Evolutionary conservation across 305 asterid species (phyloP).

Genomic region (Solanum hybrid): DNA sequence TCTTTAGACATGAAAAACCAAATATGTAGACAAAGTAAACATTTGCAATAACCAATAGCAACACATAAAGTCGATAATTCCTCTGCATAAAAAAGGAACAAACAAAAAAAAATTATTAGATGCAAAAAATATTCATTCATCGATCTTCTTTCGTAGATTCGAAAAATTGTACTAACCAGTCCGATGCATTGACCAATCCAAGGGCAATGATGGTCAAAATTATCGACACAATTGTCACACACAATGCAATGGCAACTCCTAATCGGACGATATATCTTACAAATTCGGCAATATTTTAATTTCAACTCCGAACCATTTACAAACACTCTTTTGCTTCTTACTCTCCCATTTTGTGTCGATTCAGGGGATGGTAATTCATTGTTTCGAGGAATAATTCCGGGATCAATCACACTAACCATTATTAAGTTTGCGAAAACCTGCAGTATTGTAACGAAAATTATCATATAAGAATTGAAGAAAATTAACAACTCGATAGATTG

Average conservation of each 20-base stretch:
- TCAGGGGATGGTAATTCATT: not conserved
- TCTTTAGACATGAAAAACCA: not conserved
- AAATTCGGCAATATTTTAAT: conserved; percentile 36
- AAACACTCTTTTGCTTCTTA: not conserved
- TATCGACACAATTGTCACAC: conserved; percentile 48
- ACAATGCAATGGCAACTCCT: conserved; percentile 52
- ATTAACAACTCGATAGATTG: not conserved
- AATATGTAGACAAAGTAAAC: conserved; percentile 8
- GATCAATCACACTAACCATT: conserved; percentile 9
- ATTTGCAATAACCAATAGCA: not conserved
- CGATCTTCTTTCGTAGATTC: not conserved
- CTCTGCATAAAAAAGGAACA: not conserved
- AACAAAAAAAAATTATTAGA: not conserved
- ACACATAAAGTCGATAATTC: conserved; percentile 6
- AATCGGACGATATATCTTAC: conserved; percentile 48
- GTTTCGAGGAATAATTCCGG: conserved; percentile 8
- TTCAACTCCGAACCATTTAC: conserved; percentile 34
- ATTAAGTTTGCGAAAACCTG: conserved; percentile 11
- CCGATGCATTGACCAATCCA: conserved; percentile 72
- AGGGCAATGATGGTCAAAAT: conserved; percentile 63
- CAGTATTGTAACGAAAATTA: not conserved
- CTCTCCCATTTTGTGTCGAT: not conserved
- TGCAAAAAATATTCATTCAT: not conserved
- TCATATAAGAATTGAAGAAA: not conserved
- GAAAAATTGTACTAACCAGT: conserved; percentile 19